A percentile compares a stretch with the other conserved stretches of the same genome.
phyloP scores from a whole-genome alignment of 768 basidiomycete genomes.

The Megacollybia marginata region DNA sequence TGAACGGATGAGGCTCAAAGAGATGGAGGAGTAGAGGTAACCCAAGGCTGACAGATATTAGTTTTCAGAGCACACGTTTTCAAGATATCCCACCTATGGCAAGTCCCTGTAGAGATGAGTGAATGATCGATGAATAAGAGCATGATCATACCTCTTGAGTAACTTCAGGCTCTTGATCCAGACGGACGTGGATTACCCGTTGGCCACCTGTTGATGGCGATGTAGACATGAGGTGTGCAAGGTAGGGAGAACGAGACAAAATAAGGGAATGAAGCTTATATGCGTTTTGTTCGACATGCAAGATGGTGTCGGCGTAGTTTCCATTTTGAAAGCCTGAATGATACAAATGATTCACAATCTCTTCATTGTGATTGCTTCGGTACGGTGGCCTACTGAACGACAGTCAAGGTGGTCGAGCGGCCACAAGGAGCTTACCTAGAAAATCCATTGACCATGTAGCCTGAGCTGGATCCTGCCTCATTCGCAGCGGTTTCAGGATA shows the following conservation, averaged over 20 bases:
- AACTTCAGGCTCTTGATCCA: constrained; percentile 76
- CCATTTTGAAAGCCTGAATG: constrained; percentile 65
- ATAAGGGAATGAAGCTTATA: constrained; percentile 83
- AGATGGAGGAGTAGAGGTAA: constrained; percentile 71
- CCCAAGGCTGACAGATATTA: constrained; percentile 51
- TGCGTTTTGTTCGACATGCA: constrained; percentile 52
- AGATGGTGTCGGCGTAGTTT: constrained; percentile 34
- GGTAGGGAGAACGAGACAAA: constrained; percentile 79
- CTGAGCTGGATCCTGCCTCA: constrained; percentile 17
- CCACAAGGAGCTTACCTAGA: constrained; percentile 40
- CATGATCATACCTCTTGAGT: constrained; percentile 65
- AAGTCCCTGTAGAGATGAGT: constrained; percentile 45
- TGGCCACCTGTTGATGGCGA: constrained; percentile 57
- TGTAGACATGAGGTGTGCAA: constrained; percentile 84
- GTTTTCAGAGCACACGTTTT: constrained; percentile 7
- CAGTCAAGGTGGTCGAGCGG: constrained; percentile 5
- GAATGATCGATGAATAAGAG: constrained; percentile 1
- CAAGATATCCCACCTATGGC: constrained; percentile 49
- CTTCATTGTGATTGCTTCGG: constrained; percentile 66
- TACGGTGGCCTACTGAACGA: constrained; percentile 18
- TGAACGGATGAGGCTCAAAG: constrained; percentile 59
- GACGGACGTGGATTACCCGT: constrained; percentile 63
- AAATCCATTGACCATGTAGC: constrained; percentile 48
- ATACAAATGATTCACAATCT: constrained; percentile 73
- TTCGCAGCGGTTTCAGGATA: neutral